Base-by-base conservation (phyloP, 352 stramenopile species). In the Discostella stelligera region DNA sequence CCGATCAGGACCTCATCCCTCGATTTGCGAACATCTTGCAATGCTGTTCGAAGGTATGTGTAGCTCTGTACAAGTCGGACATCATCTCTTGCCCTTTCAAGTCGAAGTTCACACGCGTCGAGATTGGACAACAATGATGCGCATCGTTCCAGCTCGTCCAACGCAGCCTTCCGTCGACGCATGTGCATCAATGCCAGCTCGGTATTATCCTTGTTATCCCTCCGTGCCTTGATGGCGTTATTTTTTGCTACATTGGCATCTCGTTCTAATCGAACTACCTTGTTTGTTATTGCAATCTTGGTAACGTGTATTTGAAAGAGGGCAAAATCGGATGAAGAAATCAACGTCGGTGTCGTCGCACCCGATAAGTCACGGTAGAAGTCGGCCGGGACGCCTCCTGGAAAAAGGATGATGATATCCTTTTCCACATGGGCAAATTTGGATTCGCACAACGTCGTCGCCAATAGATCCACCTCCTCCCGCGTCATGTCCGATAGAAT, bases 221-320 rank as follows among this genome's bases (percentile, higher is more conserved):
- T 60, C 30, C 71, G 20, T 2, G 65, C 58, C 37, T 27, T 20
- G 18, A 80, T 21, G 14, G 71, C 71, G 30, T 74, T 62, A 10
- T 66, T 48, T 37, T 70, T 66, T 3, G 65, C 46, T 32, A 50
- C 32, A 27, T 80, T 30, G 3, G 58, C 71, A 59, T 66, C 52
- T 16, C 62, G 39, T 54, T 80, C 71, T 2, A 80, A 37, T 27
- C 37, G 46, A 14, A 10, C 48, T 8, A 80, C 71, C 63, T 64
- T 54, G 16, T 66, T 49, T 54, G 58, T 46, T 44, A 69, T 71
- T 13, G 64, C 32, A 6, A 21, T 65, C 70, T 59, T 74, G 21
- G 71, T 70, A 5, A 49, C 46, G 30, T 80, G 71, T 14, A 80
- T 74, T 58, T 70, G 71, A 44, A 74, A 80, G 13, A 74, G 44